Base-by-base conservation (phyloP, 805 yeast genomes). In the Metschnikowia picachoensis region DNA sequence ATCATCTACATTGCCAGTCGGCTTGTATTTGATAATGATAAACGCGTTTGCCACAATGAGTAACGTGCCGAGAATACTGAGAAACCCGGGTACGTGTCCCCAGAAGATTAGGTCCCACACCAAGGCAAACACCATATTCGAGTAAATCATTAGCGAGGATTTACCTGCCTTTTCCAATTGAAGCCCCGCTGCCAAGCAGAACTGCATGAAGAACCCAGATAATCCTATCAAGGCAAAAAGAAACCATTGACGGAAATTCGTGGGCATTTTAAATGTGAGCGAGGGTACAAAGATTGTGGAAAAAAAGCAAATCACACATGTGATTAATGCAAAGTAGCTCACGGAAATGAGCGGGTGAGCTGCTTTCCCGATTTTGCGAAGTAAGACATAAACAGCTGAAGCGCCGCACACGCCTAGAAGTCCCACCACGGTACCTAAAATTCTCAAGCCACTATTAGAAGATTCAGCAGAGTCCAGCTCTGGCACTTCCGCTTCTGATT, bases 271-370 rank as follows among this genome's bases (percentile, higher is more conserved):
- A 60, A 87, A 82, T 2, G 75, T 58, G 46, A 84, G 64, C 1
- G 80, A 75, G 0, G 95, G 92, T 1, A 79, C 60, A 0, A 78
- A 51, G 0, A 80, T 17, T 13, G 86, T 73, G 12, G 81, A 79
- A 4, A 73, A 37, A 12, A 75, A 60, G 2, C 91, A 75, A 1
- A 84, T 71, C 0, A 85, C 50, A 17, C 79, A 70, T 10, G 87
- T 78, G 38, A 76, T 69, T 34, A 82, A 65, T 0, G 96, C 82
- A 66, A 85, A 88, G 60, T 83, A 85, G 43, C 87, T 77, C 2
- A 90, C 96, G 20, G 88, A 80, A 35, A 89, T 62, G 25, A 90
- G 70, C 0, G 97, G 89, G 64, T 89, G 96, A 1, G 89, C 94
- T 34, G 78, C 67, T 43, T 76, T 78, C 20, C 96, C 96, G 33